phyloP scores from a whole-genome alignment of 1,284 basidiomycete genomes.

The Cutaneotrichosporon cavernicola region DNA sequence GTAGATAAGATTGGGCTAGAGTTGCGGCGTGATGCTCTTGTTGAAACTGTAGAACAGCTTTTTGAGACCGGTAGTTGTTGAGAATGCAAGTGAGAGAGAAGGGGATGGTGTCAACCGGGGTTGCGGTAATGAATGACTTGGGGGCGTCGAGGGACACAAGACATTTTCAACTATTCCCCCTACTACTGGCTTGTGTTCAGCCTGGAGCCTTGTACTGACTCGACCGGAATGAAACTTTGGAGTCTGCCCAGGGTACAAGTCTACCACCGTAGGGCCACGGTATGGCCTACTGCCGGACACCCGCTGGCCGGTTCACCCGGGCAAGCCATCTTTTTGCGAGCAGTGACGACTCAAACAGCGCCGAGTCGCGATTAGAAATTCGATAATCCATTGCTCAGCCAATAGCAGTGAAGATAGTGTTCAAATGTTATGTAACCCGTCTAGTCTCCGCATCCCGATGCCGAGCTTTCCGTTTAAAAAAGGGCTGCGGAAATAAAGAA shows the following conservation, averaged over 20 bases:
- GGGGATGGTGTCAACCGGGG: neutral
- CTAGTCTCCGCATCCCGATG: neutral
- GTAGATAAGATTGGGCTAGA: conserved; percentile 6
- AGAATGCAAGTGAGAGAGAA: neutral
- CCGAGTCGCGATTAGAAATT: conserved; percentile 1
- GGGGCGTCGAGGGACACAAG: neutral
- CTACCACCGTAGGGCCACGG: too few relatives aligned
- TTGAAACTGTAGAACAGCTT: conserved; percentile 7
- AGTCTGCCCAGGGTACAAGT: neutral
- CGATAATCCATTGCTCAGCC: neutral
- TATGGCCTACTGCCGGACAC: neutral
- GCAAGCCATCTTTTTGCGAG: neutral
- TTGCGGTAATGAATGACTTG: neutral
- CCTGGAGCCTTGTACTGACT: neutral
- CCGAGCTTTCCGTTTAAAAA: neutral
- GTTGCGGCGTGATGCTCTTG: neutral
- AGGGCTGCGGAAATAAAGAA: neutral
- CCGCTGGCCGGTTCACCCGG: neutral
- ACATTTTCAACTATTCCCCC: neutral
- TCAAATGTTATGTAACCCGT: neutral
- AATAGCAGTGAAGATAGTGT: neutral
- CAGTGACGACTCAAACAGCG: neutral
- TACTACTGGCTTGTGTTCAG: too few relatives aligned
- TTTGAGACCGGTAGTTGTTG: conserved; percentile 3
- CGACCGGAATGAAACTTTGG: neutral